Conservation (phyloP, 345 rosid species). For the Atalantia buxifolia region DNA sequence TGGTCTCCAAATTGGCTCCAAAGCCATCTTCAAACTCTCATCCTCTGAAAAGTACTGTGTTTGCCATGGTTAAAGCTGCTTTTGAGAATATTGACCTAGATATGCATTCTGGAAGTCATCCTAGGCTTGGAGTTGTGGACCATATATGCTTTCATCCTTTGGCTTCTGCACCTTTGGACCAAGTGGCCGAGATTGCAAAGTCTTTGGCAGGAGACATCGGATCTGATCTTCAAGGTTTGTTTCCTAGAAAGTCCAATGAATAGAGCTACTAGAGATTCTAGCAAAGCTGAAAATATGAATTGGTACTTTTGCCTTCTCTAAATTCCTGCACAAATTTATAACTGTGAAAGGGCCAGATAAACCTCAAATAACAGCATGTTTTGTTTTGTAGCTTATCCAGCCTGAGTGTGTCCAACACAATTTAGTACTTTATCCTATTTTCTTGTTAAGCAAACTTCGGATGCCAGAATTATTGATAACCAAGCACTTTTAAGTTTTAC, state of each 20-base stretch:
- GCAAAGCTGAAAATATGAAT: background rate
- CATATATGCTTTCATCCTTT: constrained; percentile 92
- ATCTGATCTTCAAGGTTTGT: constrained; percentile 64
- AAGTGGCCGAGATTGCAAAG: constrained; percentile 61
- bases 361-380: background rate
- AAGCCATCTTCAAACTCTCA: constrained; percentile 28
- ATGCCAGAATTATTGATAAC: background rate
- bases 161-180: constrained; percentile 52
- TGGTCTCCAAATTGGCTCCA: constrained; percentile 52
- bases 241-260: background rate
- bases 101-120: constrained; percentile 79
- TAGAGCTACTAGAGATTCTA: background rate
- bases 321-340: background rate
- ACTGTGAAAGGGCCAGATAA: background rate
- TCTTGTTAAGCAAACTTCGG: background rate
- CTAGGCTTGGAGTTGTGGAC: constrained; percentile 93
- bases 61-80: constrained; percentile 86
- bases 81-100: constrained; percentile 57
- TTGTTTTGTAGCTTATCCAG: background rate
- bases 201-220: constrained; percentile 73
- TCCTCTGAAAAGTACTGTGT: constrained; percentile 47
- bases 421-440: background rate
- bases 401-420: background rate
- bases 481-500: too few species aligned
- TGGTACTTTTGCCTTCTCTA: background rate